Conservation (phyloP, 2,329 filamentous ascomycete genomes). For the Cryphonectria parasitica region DNA sequence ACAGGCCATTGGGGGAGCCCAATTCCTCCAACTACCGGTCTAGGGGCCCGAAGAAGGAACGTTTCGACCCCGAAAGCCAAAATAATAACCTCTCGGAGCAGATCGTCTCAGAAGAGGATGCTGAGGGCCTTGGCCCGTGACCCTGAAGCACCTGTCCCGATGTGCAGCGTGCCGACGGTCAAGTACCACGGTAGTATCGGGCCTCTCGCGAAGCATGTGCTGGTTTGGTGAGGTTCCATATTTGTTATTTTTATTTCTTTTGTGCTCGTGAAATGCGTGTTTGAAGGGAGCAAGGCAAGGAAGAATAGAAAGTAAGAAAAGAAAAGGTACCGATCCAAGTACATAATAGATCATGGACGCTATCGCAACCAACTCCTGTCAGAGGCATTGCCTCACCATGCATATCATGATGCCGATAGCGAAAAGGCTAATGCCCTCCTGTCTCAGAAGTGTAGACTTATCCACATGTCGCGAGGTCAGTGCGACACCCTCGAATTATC, state of each 20-base stretch:
- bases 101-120: background rate
- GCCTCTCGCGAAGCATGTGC: background rate
- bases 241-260: background rate
- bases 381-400: background rate
- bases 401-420: background rate
- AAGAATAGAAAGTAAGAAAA: background rate
- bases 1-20: background rate
- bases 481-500: slow-evolving; percentile 9
- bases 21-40: background rate
- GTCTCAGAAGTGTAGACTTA: slow-evolving; percentile 7
- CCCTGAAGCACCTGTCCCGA: background rate
- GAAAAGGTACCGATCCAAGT: background rate
- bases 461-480: slow-evolving; percentile 6
- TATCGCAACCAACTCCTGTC: background rate
- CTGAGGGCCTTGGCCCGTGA: background rate
- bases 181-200: background rate
- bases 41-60: background rate
- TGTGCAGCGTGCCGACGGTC: background rate
- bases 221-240: background rate
- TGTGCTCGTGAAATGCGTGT: background rate
- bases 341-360: background rate
- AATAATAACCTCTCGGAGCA: background rate
- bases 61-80: background rate
- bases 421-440: slow-evolving; percentile 5
- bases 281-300: background rate